Conservation (phyloP, 495 filamentous ascomycete genomes). For the Thozetella sp. region DNA sequence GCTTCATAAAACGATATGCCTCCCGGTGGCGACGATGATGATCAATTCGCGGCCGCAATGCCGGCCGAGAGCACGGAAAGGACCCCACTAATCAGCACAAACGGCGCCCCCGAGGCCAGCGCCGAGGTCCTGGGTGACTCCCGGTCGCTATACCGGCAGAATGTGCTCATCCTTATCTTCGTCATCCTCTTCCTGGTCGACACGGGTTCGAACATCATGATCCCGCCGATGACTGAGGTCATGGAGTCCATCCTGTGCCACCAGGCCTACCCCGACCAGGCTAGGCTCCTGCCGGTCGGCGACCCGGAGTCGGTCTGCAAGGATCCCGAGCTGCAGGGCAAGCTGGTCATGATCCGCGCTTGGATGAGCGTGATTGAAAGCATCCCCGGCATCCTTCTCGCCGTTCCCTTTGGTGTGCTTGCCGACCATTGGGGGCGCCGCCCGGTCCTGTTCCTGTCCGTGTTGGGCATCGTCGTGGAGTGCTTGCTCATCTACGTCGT, state of each 20-base stretch:
- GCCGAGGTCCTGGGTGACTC: neutral
- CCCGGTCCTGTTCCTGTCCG: neutral
- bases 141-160: conserved; percentile 15
- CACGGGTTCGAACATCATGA: conserved; percentile 15
- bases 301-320: conserved; percentile 19
- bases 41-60: too few species aligned
- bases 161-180: conserved; percentile 22
- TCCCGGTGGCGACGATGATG: too few species aligned
- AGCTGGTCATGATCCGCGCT: conserved; percentile 30
- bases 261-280: conserved; percentile 24
- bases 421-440: neutral
- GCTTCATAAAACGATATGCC: too few species aligned
- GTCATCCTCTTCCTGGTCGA: conserved; percentile 26
- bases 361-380: conserved; percentile 25
- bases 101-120: conserved; percentile 9
- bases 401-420: conserved; percentile 17
- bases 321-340: conserved; percentile 23
- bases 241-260: conserved; percentile 34
- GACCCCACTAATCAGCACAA: conserved; percentile 7
- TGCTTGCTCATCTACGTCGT: too few species aligned
- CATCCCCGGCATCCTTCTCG: conserved; percentile 22
- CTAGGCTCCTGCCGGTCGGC: conserved; percentile 7
- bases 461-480: neutral
- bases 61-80: too few species aligned
- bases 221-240: conserved; percentile 22